A percentile compares a stretch with the other conserved stretches of the same genome.
Evolutionary conservation across 2,329 filamentous ascomycete genomes (phyloP).

Genomic region (Trichophyton schoenleinii): DNA sequence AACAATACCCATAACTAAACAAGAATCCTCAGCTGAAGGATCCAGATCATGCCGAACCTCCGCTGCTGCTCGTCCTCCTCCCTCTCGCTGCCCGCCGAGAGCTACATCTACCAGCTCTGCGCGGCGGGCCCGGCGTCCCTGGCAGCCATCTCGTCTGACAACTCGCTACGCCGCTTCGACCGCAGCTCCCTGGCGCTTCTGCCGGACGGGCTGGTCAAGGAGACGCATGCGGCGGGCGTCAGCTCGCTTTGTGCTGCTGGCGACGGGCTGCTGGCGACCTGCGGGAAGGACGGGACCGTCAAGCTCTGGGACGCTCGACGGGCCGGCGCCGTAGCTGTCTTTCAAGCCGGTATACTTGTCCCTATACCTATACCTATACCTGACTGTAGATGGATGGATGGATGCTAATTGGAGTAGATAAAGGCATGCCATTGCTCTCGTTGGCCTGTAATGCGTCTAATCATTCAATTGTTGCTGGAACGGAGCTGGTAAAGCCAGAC

Average conservation of each 20-base stretch:
- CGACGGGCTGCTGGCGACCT: constrained; percentile 13
- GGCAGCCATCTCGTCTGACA: constrained; percentile 35
- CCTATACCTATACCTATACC: background rate
- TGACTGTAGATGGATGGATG: background rate
- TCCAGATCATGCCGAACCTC: constrained; percentile 2
- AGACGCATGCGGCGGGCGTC: constrained; percentile 22
- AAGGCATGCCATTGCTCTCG: constrained; percentile 40
- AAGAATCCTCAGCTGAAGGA: background rate
- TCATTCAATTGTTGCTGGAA: constrained; percentile 43
- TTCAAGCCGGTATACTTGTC: constrained; percentile 23
- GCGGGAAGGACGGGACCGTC: constrained; percentile 29
- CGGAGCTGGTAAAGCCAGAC: constrained; percentile 38
- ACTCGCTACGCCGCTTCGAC: constrained; percentile 33
- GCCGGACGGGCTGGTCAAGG: constrained; percentile 10
- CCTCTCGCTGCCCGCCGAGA: constrained; percentile 28
- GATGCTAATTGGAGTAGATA: constrained; percentile 25
- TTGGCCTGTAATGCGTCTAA: constrained; percentile 36
- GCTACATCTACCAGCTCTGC: constrained; percentile 33
- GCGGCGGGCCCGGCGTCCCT: constrained; percentile 21
- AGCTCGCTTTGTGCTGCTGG: constrained; percentile 22
- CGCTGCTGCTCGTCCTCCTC: constrained; percentile 18
- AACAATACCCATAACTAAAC: no score
- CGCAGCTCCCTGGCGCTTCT: constrained; percentile 23
- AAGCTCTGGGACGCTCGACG: constrained; percentile 31
- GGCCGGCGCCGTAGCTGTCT: constrained; percentile 21